Base-by-base conservation (phyloP, 208 protist species). In the Porcisia hertigi region DNA sequence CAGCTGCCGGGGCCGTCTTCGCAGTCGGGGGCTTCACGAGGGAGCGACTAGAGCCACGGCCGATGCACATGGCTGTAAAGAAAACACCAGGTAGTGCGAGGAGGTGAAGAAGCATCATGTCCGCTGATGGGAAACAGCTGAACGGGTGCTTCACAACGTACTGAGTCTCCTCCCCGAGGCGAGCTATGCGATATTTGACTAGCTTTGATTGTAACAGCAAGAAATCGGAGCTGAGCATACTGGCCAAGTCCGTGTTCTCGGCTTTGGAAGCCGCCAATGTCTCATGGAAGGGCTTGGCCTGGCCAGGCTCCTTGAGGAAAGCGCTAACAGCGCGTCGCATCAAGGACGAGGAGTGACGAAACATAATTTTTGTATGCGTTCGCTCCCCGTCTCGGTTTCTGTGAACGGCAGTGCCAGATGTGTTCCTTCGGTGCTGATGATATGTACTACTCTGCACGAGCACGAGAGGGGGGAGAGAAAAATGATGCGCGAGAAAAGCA, bases 161-260 rank as follows among this genome's bases (percentile, higher is more conserved):
- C 49, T 41, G 73, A 67, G 83, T 71, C 77, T 95, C 88, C 34
- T 91, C 87, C n/a, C 71, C 75, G 25, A 95, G 86, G 2, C 91
- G 88, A 36, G 85, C 87, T 59, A 95, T 81, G 76, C 91, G 91
- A 79, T 95, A 95, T 64, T 84, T 84, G 49, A 95, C 54, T 20
- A 95, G 80, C 82, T 87, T 87, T 9, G 79, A 80, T 77, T 95
- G 91, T 8, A 95, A 65, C 20, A 86, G 71, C 71, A 90, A 71
- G 75, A 95, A 95, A 34, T 93, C 88, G 54, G 83, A 88, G 55
- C 76, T 90, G 54, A 92, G 86, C 74, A 80, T 75, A 52, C 84
- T 91, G 11, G 91, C 88, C 87, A 92, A 90, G 73, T 95, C 91
- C 12, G 82, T 85, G 66, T 88, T 84, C 69, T 88, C 84, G 30